Percentiles rank a stretch among this genome's conserved stretches.
Conservation (phyloP, 495 filamentous ascomycete genomes). For the Xylaria bambusicola region DNA sequence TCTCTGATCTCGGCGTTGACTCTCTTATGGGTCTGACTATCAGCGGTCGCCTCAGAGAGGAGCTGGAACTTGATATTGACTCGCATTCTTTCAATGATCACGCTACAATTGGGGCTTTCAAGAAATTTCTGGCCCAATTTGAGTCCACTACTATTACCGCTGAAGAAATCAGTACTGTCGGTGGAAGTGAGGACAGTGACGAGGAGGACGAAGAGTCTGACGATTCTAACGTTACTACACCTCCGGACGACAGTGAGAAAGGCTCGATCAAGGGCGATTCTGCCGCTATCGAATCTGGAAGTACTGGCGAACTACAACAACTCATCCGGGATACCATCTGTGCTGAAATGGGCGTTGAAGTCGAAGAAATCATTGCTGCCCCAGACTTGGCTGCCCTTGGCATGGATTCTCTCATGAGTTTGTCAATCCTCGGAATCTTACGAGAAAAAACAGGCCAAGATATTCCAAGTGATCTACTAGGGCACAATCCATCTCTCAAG, state of each 20-base stretch:
- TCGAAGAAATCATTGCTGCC: constrained; percentile 60
- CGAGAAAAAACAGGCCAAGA: constrained; percentile 58
- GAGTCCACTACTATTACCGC: constrained; percentile 35
- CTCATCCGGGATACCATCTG: constrained; percentile 62
- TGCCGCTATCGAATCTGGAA: constrained; percentile 28
- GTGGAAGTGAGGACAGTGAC: constrained; percentile 41
- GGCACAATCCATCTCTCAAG: constrained; percentile 47
- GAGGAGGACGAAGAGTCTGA: constrained; percentile 45
- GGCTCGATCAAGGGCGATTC: constrained; percentile 44
- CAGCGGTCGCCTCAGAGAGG: constrained; percentile 55
- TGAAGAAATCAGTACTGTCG: constrained; percentile 35
- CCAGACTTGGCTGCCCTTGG: constrained; percentile 57
- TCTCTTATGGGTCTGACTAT: constrained; percentile 61
- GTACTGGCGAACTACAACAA: constrained; percentile 47
- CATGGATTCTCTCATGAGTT: constrained; percentile 62
- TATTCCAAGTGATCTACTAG: constrained; percentile 52
- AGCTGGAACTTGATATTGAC: constrained; percentile 59
- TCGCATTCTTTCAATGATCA: constrained; percentile 55
- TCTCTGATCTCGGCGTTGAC: constrained; percentile 62
- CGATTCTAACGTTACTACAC: constrained; percentile 51
- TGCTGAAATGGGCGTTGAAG: constrained; percentile 66
- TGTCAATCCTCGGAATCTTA: constrained; percentile 57
- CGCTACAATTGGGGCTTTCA: constrained; percentile 61
- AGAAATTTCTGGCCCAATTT: constrained; percentile 54
- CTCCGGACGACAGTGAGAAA: constrained; percentile 46